Evolutionary conservation across 2,329 filamentous ascomycete species (phyloP), one percentile per base, ranked within the genome.

Genomic region (Alternaria ethzedia): DNA sequence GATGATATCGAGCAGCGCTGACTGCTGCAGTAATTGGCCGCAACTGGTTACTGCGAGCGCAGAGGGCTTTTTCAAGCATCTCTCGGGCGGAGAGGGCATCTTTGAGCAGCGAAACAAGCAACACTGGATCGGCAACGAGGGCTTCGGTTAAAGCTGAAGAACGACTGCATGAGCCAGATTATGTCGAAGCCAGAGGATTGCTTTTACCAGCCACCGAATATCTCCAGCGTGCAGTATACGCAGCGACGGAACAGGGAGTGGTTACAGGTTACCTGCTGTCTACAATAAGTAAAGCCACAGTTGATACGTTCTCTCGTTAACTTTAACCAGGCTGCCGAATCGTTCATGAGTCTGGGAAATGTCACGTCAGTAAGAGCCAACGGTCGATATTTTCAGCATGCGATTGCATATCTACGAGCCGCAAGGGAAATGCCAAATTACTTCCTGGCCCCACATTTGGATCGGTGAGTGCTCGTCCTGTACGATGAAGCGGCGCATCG

Each of bases 131-230:
- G 25, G 49, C 63, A 17, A 66, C 61, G 8, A 70, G 69, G 36
- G 15, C 25, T 26, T 36, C 12, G n/a, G 13, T 54, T 6, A 41
- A 49, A 13, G 28, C 49, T 6, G 36, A 55, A 25, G 26, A 50
- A 43, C 71, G 80, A 57, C 66, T 80, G 11, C 75, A 80, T 25
- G 75, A 72, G 6, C 70, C 79, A 6, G 79, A 86, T 54, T 85
- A 86, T 70, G 83, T 86, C 13, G 84, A 87, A 75, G 86, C 85
- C 54, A 79, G 85, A 61, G 83, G 82, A 2, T 80, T 82, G 57
- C 75, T 87, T 7, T 79, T 85, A 36, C 85, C 85, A 51, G 84
- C 85, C 8, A 81, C 81, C 6, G 85, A 87, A 60, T 86, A 86
- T 69, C 81, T 85, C 57, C 77, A 80, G 49, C 76, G 81, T 59